Evolutionary conservation across 768 basidiomycete genomes (phyloP), one percentile per base, ranked within the genome.

Genomic region (Tremella fuciformis): DNA sequence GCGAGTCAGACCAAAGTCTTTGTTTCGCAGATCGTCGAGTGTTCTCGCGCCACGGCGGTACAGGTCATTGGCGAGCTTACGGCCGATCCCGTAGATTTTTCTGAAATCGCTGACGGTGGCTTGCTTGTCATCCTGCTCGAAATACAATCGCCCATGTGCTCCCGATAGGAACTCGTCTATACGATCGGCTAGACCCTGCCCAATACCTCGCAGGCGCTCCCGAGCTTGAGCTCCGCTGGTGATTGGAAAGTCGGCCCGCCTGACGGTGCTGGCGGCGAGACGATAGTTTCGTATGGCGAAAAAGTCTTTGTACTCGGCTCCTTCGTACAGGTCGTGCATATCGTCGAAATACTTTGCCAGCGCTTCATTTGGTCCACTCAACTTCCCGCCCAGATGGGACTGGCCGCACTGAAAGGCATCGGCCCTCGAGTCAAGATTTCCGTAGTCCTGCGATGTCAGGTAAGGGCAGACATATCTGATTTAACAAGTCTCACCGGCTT

Each of bases 11-110:
- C 84, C 88, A 47, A 57, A 73, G 1, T 80, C 80, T 67, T 84
- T 78, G 19, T 79, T 77, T 57, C 76, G 73, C 38, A 96, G 76
- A 66, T 97, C 91, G 8, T 86, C 84, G 29, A 96, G 80, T 2
- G 85, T 87, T 51, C 89, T 81, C 50, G 88, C 87, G 0, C 92
- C 93, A 18, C 80, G 82, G 18, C 81, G 74, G 71, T 86, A 91
- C 85, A 91, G 90, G 65, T 83, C 78, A 59, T 81, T 82, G 1
- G 91, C 89, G 42, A 81, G 86, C 9, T 79, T 76, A 55, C 80
- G 82, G 13, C 91, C 76, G 58, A 92, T 89, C 29, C 88, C 90
- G 67, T 93, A 93, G 42, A 96, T 86, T 8, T 88, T 87, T 54
- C 83, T 82, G 69, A 94, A 92, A 9, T 84, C 47, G 21, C 55